Evolutionary conservation across 768 basidiomycete species (phyloP), one percentile per base, ranked within the genome.

Genomic region (Leccinum variicolor): DNA sequence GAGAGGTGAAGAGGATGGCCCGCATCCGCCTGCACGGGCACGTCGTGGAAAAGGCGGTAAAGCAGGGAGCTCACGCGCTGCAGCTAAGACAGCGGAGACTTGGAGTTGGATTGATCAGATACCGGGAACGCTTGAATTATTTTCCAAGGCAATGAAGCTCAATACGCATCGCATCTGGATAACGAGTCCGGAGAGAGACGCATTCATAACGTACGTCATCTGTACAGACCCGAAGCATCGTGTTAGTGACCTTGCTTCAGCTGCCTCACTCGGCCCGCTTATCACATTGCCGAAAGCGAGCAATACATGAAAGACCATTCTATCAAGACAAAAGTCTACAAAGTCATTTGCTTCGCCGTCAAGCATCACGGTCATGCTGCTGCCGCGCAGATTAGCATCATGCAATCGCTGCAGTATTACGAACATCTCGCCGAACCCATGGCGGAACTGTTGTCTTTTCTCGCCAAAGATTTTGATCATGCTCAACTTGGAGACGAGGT

Each of bases 391-490:
- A 95, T 90, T 59, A 84, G 81, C 59, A 91, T 99, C 73, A 90
- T 96, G 74, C 94, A 97, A 68, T 85, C 84, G 49, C 77, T 99
- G 14, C 94, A 95, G 59, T 96, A 95, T 72, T 92, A 87, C 63
- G 97, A 99, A 64, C 96, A 98, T 67, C 82, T 97, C 21, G 85
- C 92, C 0, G 96, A 98, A 66, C 87, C 90, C 2, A 90, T 98
- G 86, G 96, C 97, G 0, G 96, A 98, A 63, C 86, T 90, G 49
- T 79, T 98, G 25, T 80, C 85, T 31, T 76, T 87, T 50, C 81
- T 97, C 15, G 83, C 88, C 8, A 87, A 86, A 56, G 89, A 96
- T 54, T 98, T 89, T 65, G 95, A 97, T 71, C 85, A 93, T 58
- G 77, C 85, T 2, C 93, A 95, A 68, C 80, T 98, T 6, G 90